phyloP scores from a whole-genome alignment of 2,329 filamentous ascomycete genomes.

The Corinectria fuckeliana region DNA sequence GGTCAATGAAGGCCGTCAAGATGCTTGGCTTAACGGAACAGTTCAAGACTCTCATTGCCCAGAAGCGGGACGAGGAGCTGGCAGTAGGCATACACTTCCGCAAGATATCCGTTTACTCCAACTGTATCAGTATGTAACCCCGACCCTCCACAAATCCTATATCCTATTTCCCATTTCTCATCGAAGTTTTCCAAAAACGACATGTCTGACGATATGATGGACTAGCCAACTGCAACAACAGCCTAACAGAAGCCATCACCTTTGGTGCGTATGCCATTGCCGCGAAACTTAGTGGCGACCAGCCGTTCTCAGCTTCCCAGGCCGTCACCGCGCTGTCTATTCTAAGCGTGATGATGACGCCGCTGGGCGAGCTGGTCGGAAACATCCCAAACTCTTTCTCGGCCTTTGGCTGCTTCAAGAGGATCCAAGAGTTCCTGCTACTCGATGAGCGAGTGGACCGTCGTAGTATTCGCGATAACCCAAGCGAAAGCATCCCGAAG shows the following conservation, averaged over 20 bases:
- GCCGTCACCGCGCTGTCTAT: conserved; percentile 43
- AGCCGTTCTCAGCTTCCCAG: conserved; percentile 39
- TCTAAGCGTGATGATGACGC: conserved; percentile 38
- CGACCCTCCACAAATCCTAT: too few relatives aligned
- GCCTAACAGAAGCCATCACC: conserved; percentile 39
- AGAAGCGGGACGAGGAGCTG: conserved; percentile 38
- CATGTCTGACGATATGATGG: neutral
- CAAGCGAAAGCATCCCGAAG: neutral
- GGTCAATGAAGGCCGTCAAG: conserved; percentile 44
- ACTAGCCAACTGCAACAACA: conserved; percentile 37
- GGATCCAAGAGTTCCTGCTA: conserved; percentile 41
- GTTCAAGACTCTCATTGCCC: conserved; percentile 33
- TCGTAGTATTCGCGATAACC: conserved; percentile 23
- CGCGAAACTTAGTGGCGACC: conserved; percentile 33
- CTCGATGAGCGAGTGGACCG: conserved; percentile 34
- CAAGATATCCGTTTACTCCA: conserved; percentile 34
- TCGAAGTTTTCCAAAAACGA: neutral
- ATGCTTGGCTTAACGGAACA: conserved; percentile 42
- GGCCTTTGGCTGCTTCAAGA: conserved; percentile 40
- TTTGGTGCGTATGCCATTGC: conserved; percentile 42
- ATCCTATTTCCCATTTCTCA: too few relatives aligned
- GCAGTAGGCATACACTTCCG: conserved; percentile 35
- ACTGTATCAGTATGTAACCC: conserved; percentile 40
- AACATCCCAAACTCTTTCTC: conserved; percentile 38
- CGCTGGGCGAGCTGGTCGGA: conserved; percentile 33